phyloP scores from a whole-genome alignment of 129 eudicot species.

The Tagetes erecta region DNA sequence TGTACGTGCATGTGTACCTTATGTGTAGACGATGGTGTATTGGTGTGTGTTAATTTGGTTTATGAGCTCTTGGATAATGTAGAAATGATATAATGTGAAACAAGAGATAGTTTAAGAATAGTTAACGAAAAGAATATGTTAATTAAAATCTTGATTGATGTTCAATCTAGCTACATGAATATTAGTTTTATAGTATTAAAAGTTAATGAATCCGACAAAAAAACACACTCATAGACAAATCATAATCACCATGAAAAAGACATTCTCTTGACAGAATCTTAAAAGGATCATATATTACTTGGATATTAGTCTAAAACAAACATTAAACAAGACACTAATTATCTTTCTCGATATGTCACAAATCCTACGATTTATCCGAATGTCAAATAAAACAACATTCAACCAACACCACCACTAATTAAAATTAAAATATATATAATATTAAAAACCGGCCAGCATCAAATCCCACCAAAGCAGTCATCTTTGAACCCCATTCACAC shows the following conservation, averaged over 20 bases:
- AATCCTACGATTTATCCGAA: conserved; percentile 38
- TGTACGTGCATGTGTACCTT: too few relatives aligned
- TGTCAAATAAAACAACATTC: conserved; percentile 35
- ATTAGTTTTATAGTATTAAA: too few relatives aligned
- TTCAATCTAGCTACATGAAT: too few relatives aligned
- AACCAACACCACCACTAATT: conserved; percentile 31
- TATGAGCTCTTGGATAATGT: too few relatives aligned
- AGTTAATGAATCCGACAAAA: neutral
- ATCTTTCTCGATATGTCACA: conserved; percentile 60
- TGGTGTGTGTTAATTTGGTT: too few relatives aligned
- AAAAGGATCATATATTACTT: conserved; percentile 4
- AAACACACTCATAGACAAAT: conserved; percentile 13
- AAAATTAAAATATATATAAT: neutral
- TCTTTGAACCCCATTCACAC: conserved; percentile 44
- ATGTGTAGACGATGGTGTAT: too few relatives aligned
- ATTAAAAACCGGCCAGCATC: conserved; percentile 4
- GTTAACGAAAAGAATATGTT: too few relatives aligned
- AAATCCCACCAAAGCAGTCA: conserved; percentile 46
- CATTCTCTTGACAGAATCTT: conserved; percentile 41
- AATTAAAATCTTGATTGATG: too few relatives aligned
- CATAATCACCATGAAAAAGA: conserved; percentile 18
- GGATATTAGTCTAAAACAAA: conserved; percentile 17
- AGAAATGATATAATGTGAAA: too few relatives aligned
- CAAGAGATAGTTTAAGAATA: too few relatives aligned
- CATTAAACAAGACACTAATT: conserved; percentile 32